Evolutionary conservation across 306 rosid species (phyloP).

Genomic region (Aeschynomene evenia): DNA sequence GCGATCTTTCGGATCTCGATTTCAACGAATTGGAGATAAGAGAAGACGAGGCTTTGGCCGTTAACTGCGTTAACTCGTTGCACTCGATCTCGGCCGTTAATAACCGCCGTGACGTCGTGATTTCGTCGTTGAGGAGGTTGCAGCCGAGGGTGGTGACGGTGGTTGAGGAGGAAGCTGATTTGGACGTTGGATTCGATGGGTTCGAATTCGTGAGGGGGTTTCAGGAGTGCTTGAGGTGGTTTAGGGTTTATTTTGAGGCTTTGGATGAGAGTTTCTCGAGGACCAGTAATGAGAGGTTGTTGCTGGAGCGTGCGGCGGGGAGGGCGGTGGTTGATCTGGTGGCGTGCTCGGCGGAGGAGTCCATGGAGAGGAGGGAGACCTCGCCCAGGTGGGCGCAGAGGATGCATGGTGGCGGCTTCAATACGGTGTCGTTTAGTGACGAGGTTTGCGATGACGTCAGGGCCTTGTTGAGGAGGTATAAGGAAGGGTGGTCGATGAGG

Average conservation of each 20-base stretch:
- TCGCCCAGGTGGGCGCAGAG: slow-evolving; percentile 73
- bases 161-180: slow-evolving; percentile 91
- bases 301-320: slow-evolving; percentile 79
- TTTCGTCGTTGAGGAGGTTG: slow-evolving; percentile 47
- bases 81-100: slow-evolving; percentile 53
- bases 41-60: slow-evolving; percentile 76
- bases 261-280: slow-evolving; percentile 72
- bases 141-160: slow-evolving; percentile 72
- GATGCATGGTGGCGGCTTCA: slow-evolving; percentile 63
- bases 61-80: slow-evolving; percentile 67
- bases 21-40: slow-evolving; percentile 44
- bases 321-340: slow-evolving; percentile 78
- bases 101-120: slow-evolving; percentile 53
- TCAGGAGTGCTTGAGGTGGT: slow-evolving; percentile 85
- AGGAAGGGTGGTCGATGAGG: slow-evolving; percentile 87
- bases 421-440: slow-evolving; percentile 65
- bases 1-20: slow-evolving; percentile 67
- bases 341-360: slow-evolving; percentile 54
- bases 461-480: slow-evolving; percentile 81
- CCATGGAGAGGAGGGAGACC: slow-evolving; percentile 69
- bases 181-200: slow-evolving; percentile 71
- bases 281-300: slow-evolving; percentile 72
- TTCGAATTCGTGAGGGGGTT: slow-evolving; percentile 69
- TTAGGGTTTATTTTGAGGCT: slow-evolving; percentile 90
- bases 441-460: slow-evolving; percentile 88